Evolutionary conservation across 495 filamentous ascomycete species (phyloP).

Genomic region (Penicillium pancosmium): DNA sequence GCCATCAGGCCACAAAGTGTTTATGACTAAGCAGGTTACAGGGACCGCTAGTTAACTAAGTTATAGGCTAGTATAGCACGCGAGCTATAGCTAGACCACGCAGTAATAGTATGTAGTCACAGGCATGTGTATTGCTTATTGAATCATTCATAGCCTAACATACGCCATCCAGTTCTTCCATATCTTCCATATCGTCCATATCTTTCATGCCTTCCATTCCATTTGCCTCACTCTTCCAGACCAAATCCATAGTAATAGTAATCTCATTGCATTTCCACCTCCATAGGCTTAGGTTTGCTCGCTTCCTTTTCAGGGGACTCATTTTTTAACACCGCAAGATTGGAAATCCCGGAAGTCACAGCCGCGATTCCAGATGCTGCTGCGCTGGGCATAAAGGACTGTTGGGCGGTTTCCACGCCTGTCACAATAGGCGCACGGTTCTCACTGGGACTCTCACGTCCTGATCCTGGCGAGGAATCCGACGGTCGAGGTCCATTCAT

Average conservation of each 20-base stretch:
- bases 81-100: background rate
- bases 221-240: background rate
- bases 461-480: constrained; percentile 14
- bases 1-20: background rate
- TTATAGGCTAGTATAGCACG: too few species aligned
- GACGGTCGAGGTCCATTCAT: constrained; percentile 74
- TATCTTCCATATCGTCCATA: too few species aligned
- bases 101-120: background rate
- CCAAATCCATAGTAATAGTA: too few species aligned
- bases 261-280: constrained; percentile 52
- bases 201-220: background rate
- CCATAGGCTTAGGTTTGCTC: constrained; percentile 39
- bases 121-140: too few species aligned
- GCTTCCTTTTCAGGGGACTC: constrained; percentile 25
- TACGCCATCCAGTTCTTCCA: background rate
- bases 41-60: too few species aligned
- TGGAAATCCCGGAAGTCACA: constrained; percentile 47
- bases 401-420: constrained; percentile 51
- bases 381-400: constrained; percentile 28
- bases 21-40: constrained; percentile 3
- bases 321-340: constrained; percentile 37
- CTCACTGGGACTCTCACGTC: constrained; percentile 23
- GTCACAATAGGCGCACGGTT: constrained; percentile 42
- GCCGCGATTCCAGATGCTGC: constrained; percentile 36
- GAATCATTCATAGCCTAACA: too few species aligned